Evolutionary conservation across 768 basidiomycete genomes (phyloP).

Genomic region (Mycena sanguinolenta): DNA sequence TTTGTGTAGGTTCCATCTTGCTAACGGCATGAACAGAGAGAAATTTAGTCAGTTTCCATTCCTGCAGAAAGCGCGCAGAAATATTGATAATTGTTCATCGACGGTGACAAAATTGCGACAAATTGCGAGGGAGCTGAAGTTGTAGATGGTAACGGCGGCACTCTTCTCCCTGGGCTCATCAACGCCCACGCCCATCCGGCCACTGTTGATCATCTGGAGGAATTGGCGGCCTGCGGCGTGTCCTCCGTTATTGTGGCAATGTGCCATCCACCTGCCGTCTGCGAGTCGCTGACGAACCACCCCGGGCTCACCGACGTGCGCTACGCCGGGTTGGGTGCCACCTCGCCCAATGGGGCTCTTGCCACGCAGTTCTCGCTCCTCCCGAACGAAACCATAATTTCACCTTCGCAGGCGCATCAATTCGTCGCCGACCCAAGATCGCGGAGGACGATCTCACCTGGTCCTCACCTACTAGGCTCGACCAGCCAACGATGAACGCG

Average conservation of each 20-base stretch:
- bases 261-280: slow-evolving; percentile 13
- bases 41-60: too few species aligned
- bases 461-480: slow-evolving; percentile 10
- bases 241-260: slow-evolving; percentile 15
- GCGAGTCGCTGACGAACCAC: slow-evolving; percentile 19
- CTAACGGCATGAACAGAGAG: too few species aligned
- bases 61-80: too few species aligned
- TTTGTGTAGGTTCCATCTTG: too few species aligned
- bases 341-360: slow-evolving; percentile 11
- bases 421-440: slow-evolving; percentile 22
- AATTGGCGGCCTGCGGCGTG: slow-evolving; percentile 24
- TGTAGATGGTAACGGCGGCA: slow-evolving; percentile 20
- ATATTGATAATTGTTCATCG: too few species aligned
- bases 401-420: slow-evolving; percentile 13
- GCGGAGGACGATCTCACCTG: background rate
- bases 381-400: slow-evolving; percentile 13
- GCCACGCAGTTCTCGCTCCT: background rate
- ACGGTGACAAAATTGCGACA: slow-evolving; percentile 2
- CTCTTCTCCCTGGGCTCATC: slow-evolving; percentile 27
- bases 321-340: slow-evolving; percentile 6
- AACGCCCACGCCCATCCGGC: slow-evolving; percentile 24
- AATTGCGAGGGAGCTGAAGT: slow-evolving; percentile 1
- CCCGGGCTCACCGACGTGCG: slow-evolving; percentile 19
- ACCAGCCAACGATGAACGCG: slow-evolving; percentile 21
- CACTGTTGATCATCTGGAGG: slow-evolving; percentile 11